Percentiles rank a stretch among this genome's conserved stretches.
These are phyloP conservation scores for Thyridium curvatum DNA, from an alignment of 2,329 filamentous ascomycete genomes.

Conservation along the genomic window DNA sequence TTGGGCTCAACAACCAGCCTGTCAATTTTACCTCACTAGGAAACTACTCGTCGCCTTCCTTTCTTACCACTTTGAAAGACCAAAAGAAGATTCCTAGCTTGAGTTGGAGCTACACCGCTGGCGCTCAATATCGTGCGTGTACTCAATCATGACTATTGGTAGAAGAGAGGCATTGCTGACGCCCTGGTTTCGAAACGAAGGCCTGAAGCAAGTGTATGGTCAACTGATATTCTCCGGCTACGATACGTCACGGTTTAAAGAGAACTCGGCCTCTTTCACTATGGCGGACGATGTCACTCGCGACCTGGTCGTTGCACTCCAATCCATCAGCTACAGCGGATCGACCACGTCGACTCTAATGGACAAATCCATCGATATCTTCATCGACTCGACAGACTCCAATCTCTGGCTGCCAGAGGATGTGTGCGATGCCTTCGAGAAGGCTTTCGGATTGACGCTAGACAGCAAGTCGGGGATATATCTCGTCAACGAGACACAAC, in stretches of 20 bases:
- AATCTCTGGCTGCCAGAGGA: constrained; percentile 25
- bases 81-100: constrained; percentile 28
- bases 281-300: constrained; percentile 26
- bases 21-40: constrained; percentile 27
- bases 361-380: constrained; percentile 23
- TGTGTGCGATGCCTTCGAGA: constrained; percentile 23
- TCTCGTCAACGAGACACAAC: constrained; percentile 27
- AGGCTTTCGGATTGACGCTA: constrained; percentile 22
- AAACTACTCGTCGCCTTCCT: constrained; percentile 26
- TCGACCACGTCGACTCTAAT: constrained; percentile 21
- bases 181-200: constrained; percentile 9
- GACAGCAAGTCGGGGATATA: constrained; percentile 21
- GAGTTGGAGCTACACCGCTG: constrained; percentile 36
- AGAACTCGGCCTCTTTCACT: constrained; percentile 28
- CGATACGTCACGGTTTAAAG: constrained; percentile 29
- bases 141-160: not conserved
- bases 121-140: constrained; percentile 28
- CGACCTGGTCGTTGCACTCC: constrained; percentile 29
- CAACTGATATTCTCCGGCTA: constrained; percentile 33
- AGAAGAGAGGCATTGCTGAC: not conserved
- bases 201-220: constrained; percentile 27
- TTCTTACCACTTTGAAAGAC: constrained; percentile 27
- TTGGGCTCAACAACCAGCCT: constrained; percentile 30
- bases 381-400: constrained; percentile 28
- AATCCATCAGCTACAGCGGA: constrained; percentile 29